phyloP scores from a whole-genome alignment of 805 yeast species.

The Wickerhamomyces canadensis region DNA sequence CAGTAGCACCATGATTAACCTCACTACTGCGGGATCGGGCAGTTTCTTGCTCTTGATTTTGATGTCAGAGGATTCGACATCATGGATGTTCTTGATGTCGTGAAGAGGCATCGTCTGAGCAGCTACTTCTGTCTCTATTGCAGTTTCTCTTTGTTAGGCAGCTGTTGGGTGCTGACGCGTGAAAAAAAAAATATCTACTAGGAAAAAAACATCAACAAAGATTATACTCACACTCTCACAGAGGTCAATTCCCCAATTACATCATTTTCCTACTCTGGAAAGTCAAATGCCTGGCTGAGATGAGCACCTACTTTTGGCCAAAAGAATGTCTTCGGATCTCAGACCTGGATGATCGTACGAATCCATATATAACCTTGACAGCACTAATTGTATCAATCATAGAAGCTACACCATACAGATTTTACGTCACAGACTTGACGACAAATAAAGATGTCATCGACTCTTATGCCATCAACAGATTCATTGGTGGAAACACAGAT shows the following conservation, averaged over 20 bases:
- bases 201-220: no score
- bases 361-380: background rate
- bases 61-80: background rate
- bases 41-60: background rate
- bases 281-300: no score
- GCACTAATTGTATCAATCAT: background rate
- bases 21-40: background rate
- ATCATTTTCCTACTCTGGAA: no score
- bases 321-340: no score
- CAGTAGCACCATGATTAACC: background rate
- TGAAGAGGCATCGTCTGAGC: background rate
- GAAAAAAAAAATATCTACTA: no score
- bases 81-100: background rate
- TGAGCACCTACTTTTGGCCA: no score
- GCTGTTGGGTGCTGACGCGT: no score
- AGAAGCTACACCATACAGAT: no score
- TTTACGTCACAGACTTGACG: conserved; percentile 11
- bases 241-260: no score
- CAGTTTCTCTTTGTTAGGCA: no score
- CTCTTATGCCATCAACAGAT: conserved; percentile 1
- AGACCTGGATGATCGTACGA: background rate
- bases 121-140: no score
- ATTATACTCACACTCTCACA: no score
- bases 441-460: conserved; percentile 3
- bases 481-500: conserved; percentile 2